These are phyloP conservation scores for Pseudozyma hubeiensis DNA, from an alignment of 1,284 basidiomycete genomes.

Conservation along the genomic window DNA sequence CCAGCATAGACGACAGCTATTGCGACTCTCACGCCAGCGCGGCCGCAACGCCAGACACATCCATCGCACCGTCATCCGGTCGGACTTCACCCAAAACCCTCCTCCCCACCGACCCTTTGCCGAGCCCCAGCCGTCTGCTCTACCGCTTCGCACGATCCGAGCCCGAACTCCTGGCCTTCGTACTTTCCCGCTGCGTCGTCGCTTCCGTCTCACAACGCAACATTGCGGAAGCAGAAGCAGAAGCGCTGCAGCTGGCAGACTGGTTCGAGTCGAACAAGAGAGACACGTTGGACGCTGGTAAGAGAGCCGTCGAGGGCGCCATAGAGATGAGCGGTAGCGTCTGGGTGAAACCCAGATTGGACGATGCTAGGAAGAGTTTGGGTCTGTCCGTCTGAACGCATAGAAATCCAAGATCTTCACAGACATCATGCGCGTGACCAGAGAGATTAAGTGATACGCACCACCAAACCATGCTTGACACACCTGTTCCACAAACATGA, in stretches of 20 bases:
- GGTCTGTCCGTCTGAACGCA: conserved; percentile 13
- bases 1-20: not conserved
- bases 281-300: conserved; percentile 23
- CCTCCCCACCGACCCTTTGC: conserved; percentile 2
- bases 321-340: conserved; percentile 60
- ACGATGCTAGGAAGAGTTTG: conserved; percentile 56
- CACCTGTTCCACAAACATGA: too few species aligned
- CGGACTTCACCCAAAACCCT: conserved; percentile 12
- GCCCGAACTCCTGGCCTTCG: conserved; percentile 53
- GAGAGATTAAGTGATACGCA: too few species aligned
- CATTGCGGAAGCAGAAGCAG: conserved; percentile 46
- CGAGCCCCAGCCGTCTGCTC: conserved; percentile 53
- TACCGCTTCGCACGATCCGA: conserved; percentile 55
- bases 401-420: not conserved
- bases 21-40: conserved; percentile 5
- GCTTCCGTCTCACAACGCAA: conserved; percentile 42
- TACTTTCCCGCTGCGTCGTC: conserved; percentile 57
- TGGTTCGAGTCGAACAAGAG: conserved; percentile 36
- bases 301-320: conserved; percentile 47
- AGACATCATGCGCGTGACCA: not conserved
- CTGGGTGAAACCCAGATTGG: conserved; percentile 63
- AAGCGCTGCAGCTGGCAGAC: conserved; percentile 51
- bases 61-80: conserved; percentile 31
- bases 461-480: not conserved
- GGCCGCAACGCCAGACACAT: conserved; percentile 17